A percentile compares a stretch with the other conserved stretches of the same genome.
Evolutionary conservation across 1,284 basidiomycete genomes (phyloP).

Genomic region (Tremellales sp.): DNA sequence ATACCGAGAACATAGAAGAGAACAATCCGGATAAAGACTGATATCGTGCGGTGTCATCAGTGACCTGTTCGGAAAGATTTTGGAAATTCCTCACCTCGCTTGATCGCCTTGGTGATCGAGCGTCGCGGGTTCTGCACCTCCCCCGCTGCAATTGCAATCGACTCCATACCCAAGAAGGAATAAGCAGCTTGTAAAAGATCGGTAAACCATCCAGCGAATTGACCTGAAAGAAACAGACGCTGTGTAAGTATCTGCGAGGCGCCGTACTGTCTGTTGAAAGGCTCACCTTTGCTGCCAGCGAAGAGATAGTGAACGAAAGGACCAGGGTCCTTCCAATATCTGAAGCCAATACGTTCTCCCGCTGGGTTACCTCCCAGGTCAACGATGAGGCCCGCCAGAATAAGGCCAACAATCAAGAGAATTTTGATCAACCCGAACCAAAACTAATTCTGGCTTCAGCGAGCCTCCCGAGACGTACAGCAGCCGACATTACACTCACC

Average conservation of each 20-base stretch:
- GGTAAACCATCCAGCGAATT: constrained; percentile 33
- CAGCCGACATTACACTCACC: constrained; percentile 7
- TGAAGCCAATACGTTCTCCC: constrained; percentile 49
- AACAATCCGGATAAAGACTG: constrained; percentile 65
- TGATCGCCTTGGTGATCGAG: constrained; percentile 29
- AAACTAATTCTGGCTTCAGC: constrained; percentile 65
- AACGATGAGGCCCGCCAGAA: constrained; percentile 63
- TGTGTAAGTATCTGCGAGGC: too few relatives aligned
- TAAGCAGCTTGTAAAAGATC: constrained; percentile 29
- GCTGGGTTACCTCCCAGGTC: constrained; percentile 66
- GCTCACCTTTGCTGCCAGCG: constrained; percentile 12
- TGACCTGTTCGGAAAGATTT: too few relatives aligned
- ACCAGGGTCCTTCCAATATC: constrained; percentile 65
- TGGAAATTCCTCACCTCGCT: too few relatives aligned
- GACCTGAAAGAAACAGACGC: too few relatives aligned
- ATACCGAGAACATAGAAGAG: constrained; percentile 58
- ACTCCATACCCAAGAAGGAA: constrained; percentile 29
- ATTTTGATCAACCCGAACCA: constrained; percentile 68
- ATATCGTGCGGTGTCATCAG: too few relatives aligned
- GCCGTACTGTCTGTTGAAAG: too few relatives aligned
- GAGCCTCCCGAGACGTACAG: neutral
- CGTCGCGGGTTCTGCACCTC: constrained; percentile 30
- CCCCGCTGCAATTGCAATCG: constrained; percentile 24
- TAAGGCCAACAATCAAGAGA: constrained; percentile 62
- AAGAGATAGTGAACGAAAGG: constrained; percentile 49